Conservation (phyloP, 345 rosid genomes). For the Melastoma malabathricum region DNA sequence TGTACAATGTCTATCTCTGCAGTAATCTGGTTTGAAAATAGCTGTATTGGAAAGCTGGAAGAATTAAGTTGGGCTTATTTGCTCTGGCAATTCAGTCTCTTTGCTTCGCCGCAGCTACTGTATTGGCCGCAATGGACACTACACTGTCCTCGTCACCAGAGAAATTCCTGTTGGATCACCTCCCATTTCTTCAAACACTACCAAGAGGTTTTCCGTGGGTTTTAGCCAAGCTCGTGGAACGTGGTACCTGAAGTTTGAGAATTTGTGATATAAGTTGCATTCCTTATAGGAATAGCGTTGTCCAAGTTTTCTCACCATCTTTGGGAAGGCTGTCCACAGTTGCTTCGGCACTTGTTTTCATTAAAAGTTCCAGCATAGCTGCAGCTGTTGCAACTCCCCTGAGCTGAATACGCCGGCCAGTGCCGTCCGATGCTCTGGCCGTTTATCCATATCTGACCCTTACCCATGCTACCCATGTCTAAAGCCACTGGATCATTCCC, state of each 20-base stretch:
- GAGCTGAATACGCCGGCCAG: conserved; percentile 24
- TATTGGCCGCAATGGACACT: too few species aligned
- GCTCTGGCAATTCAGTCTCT: too few species aligned
- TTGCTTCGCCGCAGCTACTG: too few species aligned
- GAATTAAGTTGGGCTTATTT: too few species aligned
- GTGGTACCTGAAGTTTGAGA: conserved; percentile 12
- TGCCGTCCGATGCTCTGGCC: conserved; percentile 43
- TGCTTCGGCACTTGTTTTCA: conserved; percentile 8
- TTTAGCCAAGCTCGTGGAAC: conserved; percentile 17
- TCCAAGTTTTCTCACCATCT: conserved; percentile 10
- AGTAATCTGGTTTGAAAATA: too few species aligned
- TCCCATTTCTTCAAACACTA: conserved; percentile 15
- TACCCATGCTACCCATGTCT: conserved; percentile 42
- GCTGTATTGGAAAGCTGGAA: too few species aligned
- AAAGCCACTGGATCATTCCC: conserved; percentile 25
- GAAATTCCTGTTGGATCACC: conserved; percentile 10
- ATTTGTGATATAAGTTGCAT: not conserved
- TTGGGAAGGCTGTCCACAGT: conserved; percentile 16
- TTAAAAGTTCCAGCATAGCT: conserved; percentile 10
- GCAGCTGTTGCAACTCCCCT: conserved; percentile 8
- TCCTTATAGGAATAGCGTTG: not conserved
- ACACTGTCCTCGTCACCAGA: conserved; percentile 8
- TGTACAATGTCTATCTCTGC: too few species aligned
- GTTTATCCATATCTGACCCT: conserved; percentile 50
- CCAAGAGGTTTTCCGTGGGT: conserved; percentile 12